phyloP scores from a whole-genome alignment of 73 alveolate species.

The Symbiodinium natans region DNA sequence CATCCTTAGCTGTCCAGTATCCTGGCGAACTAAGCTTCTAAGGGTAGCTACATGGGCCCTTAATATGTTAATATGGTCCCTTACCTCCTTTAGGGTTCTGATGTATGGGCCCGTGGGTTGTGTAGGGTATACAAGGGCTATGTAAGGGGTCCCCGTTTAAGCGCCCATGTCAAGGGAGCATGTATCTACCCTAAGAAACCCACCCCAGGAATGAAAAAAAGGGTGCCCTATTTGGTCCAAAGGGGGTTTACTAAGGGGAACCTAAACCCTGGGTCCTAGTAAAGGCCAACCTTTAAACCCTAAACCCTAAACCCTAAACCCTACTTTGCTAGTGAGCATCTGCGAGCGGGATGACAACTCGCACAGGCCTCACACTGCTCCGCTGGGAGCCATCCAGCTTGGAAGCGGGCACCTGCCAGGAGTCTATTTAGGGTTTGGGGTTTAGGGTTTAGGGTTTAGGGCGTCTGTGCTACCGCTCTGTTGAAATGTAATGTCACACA shows the following conservation, averaged over 20 bases:
- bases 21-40: too few relatives aligned
- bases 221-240: too few relatives aligned
- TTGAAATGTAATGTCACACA: not conserved
- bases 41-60: too few relatives aligned
- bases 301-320: not conserved
- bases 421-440: too few relatives aligned
- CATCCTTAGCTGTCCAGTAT: too few relatives aligned
- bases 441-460: not conserved
- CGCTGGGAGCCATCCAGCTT: constrained; percentile 44
- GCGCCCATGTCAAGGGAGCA: not conserved
- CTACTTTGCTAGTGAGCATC: too few relatives aligned
- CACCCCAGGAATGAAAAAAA: not conserved
- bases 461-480: not conserved
- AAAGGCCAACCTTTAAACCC: not conserved
- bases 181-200: not conserved
- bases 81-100: too few relatives aligned
- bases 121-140: too few relatives aligned
- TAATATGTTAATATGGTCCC: too few relatives aligned
- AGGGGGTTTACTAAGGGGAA: not conserved
- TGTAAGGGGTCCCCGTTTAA: too few relatives aligned
- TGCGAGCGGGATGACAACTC: not conserved
- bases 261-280: not conserved
- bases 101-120: too few relatives aligned
- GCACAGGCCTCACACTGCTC: not conserved
- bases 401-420: constrained; percentile 60